Percentiles rank a stretch among this genome's conserved stretches.
Conservation (phyloP, 1,284 basidiomycete species). For the Inonotus obliquus region DNA sequence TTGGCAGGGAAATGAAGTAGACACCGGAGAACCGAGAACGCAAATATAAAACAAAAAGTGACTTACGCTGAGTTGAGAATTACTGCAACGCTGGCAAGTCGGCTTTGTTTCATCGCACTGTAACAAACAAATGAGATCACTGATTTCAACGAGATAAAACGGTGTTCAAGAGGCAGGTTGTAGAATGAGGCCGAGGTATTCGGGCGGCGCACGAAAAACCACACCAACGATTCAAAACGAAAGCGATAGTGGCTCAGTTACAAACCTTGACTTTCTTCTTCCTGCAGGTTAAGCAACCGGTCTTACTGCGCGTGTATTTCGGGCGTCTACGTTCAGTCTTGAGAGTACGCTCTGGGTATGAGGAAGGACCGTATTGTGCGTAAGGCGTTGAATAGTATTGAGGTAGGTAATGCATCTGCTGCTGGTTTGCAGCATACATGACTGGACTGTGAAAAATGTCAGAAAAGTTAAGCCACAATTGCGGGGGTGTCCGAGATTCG, state of each 20-base stretch:
- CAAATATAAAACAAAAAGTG: neutral
- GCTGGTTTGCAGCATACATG: constrained; percentile 10
- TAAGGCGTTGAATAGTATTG: constrained; percentile 16
- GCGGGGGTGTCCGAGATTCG: neutral
- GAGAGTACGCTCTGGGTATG: constrained; percentile 15
- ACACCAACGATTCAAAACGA: neutral
- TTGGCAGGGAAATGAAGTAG: neutral
- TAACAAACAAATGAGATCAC: constrained; percentile 2
- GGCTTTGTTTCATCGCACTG: constrained; percentile 31
- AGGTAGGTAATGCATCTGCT: constrained; percentile 13
- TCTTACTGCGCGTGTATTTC: constrained; percentile 31
- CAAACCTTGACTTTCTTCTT: constrained; percentile 30
- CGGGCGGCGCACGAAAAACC: constrained; percentile 4
- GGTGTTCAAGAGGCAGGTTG: neutral
- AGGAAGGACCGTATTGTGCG: constrained; percentile 10
- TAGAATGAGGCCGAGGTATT: neutral
- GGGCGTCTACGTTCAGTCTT: constrained; percentile 25
- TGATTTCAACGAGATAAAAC: constrained; percentile 5
- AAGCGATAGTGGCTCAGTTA: constrained; percentile 13
- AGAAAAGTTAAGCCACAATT: neutral
- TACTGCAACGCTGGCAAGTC: constrained; percentile 27
- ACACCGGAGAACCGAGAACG: neutral
- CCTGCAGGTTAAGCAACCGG: constrained; percentile 29
- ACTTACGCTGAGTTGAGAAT: constrained; percentile 28
- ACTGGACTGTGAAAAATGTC: constrained; percentile 4